Conservation (phyloP, 129 eudicot genomes). For the Deinandra increscens region DNA sequence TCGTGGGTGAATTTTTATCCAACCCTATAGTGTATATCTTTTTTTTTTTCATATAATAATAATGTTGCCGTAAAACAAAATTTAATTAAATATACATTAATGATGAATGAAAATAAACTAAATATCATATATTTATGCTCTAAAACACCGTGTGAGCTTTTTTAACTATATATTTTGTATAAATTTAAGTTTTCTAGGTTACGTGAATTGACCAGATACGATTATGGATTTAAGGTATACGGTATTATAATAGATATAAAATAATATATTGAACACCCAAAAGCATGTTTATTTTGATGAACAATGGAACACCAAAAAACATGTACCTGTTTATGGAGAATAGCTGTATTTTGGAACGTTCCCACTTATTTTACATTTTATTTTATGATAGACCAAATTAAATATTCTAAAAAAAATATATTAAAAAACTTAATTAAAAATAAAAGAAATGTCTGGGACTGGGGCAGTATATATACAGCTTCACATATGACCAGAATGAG, state of each 20-base stretch:
- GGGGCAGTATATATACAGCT: constrained; percentile 28
- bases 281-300: not conserved
- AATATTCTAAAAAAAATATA: not conserved
- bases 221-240: not conserved
- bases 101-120: not conserved
- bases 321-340: constrained; percentile 11
- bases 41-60: too few species aligned
- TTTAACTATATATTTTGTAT: too few species aligned
- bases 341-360: constrained; percentile 26
- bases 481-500: constrained; percentile 7
- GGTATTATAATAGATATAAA: not conserved
- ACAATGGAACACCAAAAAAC: not conserved
- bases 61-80: too few species aligned
- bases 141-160: not conserved
- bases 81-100: not conserved
- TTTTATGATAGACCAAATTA: too few species aligned
- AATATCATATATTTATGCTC: not conserved
- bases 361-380: constrained; percentile 19
- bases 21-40: too few species aligned
- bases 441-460: not conserved
- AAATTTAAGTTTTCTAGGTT: too few species aligned
- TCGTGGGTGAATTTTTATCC: too few species aligned
- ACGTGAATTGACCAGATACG: not conserved
- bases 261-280: not conserved
- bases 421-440: not conserved